Conservation (phyloP, 192 early-diverging fungal genomes). For the Dissophora ornata region DNA sequence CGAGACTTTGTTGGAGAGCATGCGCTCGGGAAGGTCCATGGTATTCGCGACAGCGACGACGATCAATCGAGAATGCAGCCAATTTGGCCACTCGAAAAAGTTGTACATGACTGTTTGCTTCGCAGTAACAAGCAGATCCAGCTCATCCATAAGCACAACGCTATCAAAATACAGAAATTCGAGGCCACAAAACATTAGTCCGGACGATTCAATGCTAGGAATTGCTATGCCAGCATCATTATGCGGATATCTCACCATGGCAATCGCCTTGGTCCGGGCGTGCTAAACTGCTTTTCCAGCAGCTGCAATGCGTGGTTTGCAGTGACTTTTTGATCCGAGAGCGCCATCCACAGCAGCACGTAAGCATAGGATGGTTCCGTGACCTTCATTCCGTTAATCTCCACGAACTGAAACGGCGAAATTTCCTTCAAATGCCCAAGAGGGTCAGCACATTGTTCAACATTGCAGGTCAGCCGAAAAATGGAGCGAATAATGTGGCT, state of each 20-base stretch:
- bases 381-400: slow-evolving; percentile 98
- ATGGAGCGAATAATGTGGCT: too few relatives aligned
- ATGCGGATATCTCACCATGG: slow-evolving; percentile 61
- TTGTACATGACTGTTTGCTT: slow-evolving; percentile 97
- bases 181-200: background rate
- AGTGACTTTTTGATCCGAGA: slow-evolving; percentile 72
- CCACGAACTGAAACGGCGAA: slow-evolving; percentile 86
- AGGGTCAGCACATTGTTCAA: too few relatives aligned
- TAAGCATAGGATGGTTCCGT: slow-evolving; percentile 93
- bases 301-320: slow-evolving; percentile 82
- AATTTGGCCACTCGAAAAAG: slow-evolving; percentile 97
- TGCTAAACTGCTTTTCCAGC: slow-evolving; percentile 78
- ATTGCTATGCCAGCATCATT: too few relatives aligned
- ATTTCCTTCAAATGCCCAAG: slow-evolving; percentile 61
- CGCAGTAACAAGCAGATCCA: slow-evolving; percentile 93
- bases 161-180: slow-evolving; percentile 51
- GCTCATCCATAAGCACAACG: slow-evolving; percentile 96
- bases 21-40: slow-evolving; percentile 96
- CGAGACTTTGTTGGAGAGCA: slow-evolving; percentile 89
- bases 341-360: slow-evolving; percentile 80
- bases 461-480: too few relatives aligned
- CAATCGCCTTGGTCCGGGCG: slow-evolving; percentile 56
- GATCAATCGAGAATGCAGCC: slow-evolving; percentile 83
- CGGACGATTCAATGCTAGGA: too few relatives aligned
- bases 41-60: slow-evolving; percentile 98